phyloP scores from a whole-genome alignment of 345 rosid genomes.

The Euphorbia peplus region DNA sequence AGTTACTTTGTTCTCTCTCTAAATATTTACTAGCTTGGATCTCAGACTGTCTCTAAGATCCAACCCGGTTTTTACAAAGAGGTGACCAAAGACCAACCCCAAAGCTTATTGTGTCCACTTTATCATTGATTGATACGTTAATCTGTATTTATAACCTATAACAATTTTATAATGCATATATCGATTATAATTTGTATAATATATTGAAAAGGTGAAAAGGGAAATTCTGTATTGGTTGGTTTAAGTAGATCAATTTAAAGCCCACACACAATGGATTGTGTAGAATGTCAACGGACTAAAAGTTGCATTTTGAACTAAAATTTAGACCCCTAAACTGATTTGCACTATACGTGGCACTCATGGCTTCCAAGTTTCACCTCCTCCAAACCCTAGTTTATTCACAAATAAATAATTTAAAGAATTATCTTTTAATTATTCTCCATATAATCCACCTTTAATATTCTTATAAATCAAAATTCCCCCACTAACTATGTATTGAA shows the following conservation, averaged over 20 bases:
- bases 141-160: too few species aligned
- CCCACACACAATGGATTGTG: neutral
- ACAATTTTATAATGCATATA: too few species aligned
- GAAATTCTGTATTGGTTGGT: neutral
- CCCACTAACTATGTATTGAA: neutral
- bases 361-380: neutral
- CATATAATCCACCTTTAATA: conserved; percentile 16
- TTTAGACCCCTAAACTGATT: too few species aligned
- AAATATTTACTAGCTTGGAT: too few species aligned
- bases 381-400: neutral
- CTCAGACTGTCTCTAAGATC: too few species aligned
- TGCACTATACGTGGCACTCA: conserved; percentile 4
- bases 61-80: too few species aligned
- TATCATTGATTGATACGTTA: too few species aligned
- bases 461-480: conserved; percentile 3
- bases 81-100: too few species aligned
- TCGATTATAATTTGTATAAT: too few species aligned
- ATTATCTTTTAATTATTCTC: conserved; percentile 37
- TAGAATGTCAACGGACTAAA: neutral
- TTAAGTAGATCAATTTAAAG: neutral
- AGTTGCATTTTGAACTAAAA: neutral
- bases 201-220: too few species aligned
- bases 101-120: too few species aligned
- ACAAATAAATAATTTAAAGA: neutral
- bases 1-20: too few species aligned